A percentile compares a stretch with the other conserved stretches of the same genome.
Evolutionary conservation across 495 filamentous ascomycete genomes (phyloP).

Genomic region (Penicillium coffeae): DNA sequence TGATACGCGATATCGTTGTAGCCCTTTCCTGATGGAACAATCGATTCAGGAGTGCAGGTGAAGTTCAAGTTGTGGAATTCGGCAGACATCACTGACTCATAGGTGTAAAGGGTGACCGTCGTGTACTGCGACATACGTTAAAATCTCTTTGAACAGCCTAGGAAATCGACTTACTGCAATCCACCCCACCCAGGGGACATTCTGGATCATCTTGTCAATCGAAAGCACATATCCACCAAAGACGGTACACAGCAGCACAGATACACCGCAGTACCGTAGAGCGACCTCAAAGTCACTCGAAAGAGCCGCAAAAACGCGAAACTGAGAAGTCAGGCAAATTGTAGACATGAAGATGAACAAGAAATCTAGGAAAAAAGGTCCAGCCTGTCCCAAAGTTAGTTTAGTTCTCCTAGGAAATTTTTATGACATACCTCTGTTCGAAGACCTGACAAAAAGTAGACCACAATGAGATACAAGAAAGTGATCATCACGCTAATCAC

Average conservation of each 20-base stretch:
- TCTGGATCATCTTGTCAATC: slow-evolving; percentile 32
- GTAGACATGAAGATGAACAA: slow-evolving; percentile 56
- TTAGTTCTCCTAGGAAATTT: slow-evolving; percentile 32
- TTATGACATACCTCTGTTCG: slow-evolving; percentile 54
- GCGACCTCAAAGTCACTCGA: slow-evolving; percentile 40
- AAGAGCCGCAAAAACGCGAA: slow-evolving; percentile 40
- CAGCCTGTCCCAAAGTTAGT: slow-evolving; percentile 51
- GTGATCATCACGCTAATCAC: slow-evolving; percentile 64
- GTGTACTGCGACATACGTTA: slow-evolving; percentile 32
- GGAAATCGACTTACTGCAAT: slow-evolving; percentile 31
- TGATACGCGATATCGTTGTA: slow-evolving; percentile 50
- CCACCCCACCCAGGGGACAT: slow-evolving; percentile 41
- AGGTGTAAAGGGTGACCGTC: slow-evolving; percentile 68
- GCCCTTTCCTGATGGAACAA: slow-evolving; percentile 55
- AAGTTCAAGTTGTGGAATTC: slow-evolving; percentile 45
- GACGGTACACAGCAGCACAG: slow-evolving; percentile 31
- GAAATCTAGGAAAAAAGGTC: slow-evolving; percentile 75
- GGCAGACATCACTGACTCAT: slow-evolving; percentile 60
- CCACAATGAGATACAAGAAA: slow-evolving; percentile 65
- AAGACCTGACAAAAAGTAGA: slow-evolving; percentile 77
- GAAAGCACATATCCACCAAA: slow-evolving; percentile 38
- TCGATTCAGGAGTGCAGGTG: slow-evolving; percentile 45
- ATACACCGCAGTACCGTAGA: slow-evolving; percentile 33
- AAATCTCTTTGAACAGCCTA: no score
- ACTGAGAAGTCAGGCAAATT: slow-evolving; percentile 49